These are phyloP conservation scores for Eutrema japonicum DNA, from an alignment of 345 rosid species.

Conservation along the genomic window DNA sequence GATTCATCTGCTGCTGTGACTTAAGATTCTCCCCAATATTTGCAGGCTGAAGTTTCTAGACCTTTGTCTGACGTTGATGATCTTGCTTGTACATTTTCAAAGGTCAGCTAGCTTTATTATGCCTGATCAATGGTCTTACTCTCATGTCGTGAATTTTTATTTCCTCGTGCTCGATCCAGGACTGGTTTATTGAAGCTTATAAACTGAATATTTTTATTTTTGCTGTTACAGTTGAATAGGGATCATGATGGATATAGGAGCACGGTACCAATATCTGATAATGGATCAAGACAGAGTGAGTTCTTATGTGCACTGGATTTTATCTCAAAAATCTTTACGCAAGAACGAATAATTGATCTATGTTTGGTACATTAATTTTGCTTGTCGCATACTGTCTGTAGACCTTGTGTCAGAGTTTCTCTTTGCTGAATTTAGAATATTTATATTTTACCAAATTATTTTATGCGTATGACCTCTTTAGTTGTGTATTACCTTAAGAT, in stretches of 20 bases:
- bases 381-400: background rate
- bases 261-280: slow-evolving; percentile 53
- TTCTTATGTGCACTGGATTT: slow-evolving; percentile 27
- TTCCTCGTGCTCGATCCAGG: slow-evolving; percentile 1
- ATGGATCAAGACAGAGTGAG: slow-evolving; percentile 86
- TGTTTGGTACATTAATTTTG: background rate
- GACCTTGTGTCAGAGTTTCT: slow-evolving; percentile 3
- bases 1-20: slow-evolving; percentile 3
- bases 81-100: slow-evolving; percentile 75
- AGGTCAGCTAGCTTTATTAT: slow-evolving; percentile 56
- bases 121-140: background rate
- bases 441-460: background rate
- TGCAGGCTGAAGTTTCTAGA: slow-evolving; percentile 63
- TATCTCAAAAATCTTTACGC: slow-evolving; percentile 10
- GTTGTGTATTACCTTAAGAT: slow-evolving; percentile 14
- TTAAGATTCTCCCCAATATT: slow-evolving; percentile 31
- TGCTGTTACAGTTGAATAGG: slow-evolving; percentile 64
- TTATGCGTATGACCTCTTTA: slow-evolving; percentile 10
- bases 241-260: slow-evolving; percentile 62
- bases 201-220: background rate
- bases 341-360: background rate
- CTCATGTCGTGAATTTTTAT: background rate
- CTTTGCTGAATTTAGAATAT: background rate
- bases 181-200: background rate
- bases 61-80: slow-evolving; percentile 71